Conservation (phyloP, 371 early-diverging fungal species). For the Apophysomyces ossiformis region DNA sequence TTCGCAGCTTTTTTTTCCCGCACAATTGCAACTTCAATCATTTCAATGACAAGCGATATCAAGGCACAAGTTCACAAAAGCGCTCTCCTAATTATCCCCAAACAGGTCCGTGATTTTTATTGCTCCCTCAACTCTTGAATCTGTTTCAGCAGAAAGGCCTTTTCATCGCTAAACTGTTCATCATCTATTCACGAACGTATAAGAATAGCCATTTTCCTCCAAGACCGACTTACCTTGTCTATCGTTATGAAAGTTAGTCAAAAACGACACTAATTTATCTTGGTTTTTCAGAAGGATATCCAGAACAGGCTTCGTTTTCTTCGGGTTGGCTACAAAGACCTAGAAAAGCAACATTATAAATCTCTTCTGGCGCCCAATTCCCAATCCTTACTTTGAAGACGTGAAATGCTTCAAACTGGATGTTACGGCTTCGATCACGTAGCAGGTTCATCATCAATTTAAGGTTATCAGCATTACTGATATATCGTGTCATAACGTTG, state of each 20-base stretch:
- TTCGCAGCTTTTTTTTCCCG: too few species aligned
- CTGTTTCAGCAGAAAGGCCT: conserved; percentile 90
- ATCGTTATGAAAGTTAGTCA: conserved; percentile 90
- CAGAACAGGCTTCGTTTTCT: conserved; percentile 86
- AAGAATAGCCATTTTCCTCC: not conserved
- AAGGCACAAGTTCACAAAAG: not conserved
- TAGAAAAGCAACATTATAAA: conserved; percentile 21
- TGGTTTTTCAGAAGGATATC: conserved; percentile 91
- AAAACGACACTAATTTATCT: conserved; percentile 83
- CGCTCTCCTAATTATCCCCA: too few species aligned
- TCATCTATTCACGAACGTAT: conserved; percentile 64
- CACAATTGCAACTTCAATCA: too few species aligned
- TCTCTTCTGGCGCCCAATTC: not conserved
- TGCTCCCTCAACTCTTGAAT: conserved; percentile 59
- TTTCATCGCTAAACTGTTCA: conserved; percentile 97
- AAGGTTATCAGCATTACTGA: conserved; percentile 86
- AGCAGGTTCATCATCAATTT: conserved; percentile 96
- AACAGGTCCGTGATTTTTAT: not conserved
- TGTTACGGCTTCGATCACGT: conserved; percentile 90
- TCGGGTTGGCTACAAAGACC: conserved; percentile 97
- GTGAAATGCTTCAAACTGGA: conserved; percentile 98
- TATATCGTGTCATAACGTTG: conserved; percentile 91
- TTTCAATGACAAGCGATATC: not conserved
- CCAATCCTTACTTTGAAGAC: conserved; percentile 80
- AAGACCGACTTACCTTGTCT: conserved; percentile 68